Percentiles rank a stretch among this genome's conserved stretches.
These are phyloP conservation scores for Pseudozyma thailandica DNA, from an alignment of 1,284 basidiomycete genomes.

Conservation along the genomic window DNA sequence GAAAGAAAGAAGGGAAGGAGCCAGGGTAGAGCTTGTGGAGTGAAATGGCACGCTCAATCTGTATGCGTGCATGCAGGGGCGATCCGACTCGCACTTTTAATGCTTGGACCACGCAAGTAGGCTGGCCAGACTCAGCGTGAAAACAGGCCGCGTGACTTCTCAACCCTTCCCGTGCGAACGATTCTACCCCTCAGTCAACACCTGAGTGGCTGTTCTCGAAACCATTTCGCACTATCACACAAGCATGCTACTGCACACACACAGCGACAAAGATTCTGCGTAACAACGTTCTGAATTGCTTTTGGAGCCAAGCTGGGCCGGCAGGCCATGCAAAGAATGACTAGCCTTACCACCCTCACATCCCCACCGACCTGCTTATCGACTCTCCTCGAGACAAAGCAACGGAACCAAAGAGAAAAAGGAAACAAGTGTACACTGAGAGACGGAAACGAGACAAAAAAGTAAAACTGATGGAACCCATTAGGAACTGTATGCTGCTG, in stretches of 20 bases:
- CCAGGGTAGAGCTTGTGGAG: neutral
- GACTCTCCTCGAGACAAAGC: neutral
- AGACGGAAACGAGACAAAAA: slow-evolving; percentile 10
- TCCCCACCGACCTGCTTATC: neutral
- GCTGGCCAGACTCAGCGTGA: no score
- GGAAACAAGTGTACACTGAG: slow-evolving; percentile 33
- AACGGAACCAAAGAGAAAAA: slow-evolving; percentile 18
- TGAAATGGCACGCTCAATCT: neutral
- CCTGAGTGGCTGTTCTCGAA: no score
- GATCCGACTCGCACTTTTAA: neutral
- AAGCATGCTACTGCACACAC: neutral
- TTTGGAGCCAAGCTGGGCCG: neutral
- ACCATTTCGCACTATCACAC: neutral
- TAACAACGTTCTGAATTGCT: neutral
- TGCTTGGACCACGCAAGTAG: no score
- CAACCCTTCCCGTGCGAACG: no score
- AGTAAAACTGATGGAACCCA: slow-evolving; percentile 10
- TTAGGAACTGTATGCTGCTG: slow-evolving; percentile 26
- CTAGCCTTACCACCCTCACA: slow-evolving; percentile 40
- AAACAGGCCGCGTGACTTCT: no score
- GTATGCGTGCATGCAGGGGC: neutral
- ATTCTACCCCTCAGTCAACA: no score
- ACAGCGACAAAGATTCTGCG: no score
- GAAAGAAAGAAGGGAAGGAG: neutral
- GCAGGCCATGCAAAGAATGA: slow-evolving; percentile 23